A percentile compares a stretch with the other conserved stretches of the same genome.
phyloP scores from a whole-genome alignment of 1,284 basidiomycete species.

The Puccinia horiana region DNA sequence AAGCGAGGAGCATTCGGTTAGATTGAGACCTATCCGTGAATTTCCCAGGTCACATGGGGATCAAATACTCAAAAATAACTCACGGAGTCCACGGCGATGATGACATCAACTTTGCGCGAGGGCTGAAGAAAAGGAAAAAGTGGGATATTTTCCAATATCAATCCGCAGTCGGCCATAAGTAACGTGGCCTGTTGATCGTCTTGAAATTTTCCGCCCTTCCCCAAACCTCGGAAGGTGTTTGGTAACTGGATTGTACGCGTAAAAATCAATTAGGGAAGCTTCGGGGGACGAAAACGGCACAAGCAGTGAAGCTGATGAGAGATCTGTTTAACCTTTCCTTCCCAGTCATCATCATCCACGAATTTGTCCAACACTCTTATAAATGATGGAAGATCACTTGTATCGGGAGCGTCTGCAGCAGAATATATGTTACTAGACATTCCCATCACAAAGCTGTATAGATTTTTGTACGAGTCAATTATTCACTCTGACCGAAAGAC shows the following conservation, averaged over 20 bases:
- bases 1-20: not conserved
- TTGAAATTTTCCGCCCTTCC: constrained; percentile 15
- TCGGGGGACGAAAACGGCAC: not conserved
- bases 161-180: constrained; percentile 39
- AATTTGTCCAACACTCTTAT: constrained; percentile 13
- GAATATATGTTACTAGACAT: constrained; percentile 46
- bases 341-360: constrained; percentile 28
- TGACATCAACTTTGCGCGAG: constrained; percentile 37
- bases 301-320: not conserved
- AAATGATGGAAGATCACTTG: constrained; percentile 15
- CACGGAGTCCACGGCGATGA: constrained; percentile 41
- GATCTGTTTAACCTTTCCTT: constrained; percentile 33
- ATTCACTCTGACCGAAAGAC: not conserved
- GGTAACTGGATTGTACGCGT: not conserved
- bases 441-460: constrained; percentile 37
- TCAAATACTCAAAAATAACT: not conserved
- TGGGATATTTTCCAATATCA: constrained; percentile 29
- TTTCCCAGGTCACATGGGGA: not conserved
- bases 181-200: constrained; percentile 19
- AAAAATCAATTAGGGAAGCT: not conserved
- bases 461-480: not conserved
- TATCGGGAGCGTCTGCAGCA: constrained; percentile 14
- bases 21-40: not conserved
- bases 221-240: constrained; percentile 36
- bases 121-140: constrained; percentile 34